Evolutionary conservation across 805 yeast species (phyloP).

Genomic region (Hanseniaspora occidentalis): DNA sequence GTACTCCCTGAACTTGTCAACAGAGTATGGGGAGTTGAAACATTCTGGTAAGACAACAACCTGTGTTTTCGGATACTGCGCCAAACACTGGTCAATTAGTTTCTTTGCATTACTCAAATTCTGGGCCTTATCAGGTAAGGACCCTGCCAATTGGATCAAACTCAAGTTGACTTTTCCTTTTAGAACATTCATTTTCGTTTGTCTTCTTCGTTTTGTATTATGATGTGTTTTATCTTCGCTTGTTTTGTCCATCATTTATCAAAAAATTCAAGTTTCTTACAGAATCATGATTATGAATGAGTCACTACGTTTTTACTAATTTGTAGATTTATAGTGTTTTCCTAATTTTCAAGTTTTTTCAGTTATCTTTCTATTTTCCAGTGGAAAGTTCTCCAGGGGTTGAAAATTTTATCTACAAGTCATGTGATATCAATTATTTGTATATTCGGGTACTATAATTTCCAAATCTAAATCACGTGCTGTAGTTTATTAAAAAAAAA

Average conservation of each 20-base stretch:
- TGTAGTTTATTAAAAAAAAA: no score
- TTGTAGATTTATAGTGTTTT: no score
- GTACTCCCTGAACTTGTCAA: slow-evolving; percentile 71
- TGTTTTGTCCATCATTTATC: not conserved
- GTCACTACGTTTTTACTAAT: no score
- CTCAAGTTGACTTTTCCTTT: slow-evolving; percentile 63
- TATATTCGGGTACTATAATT: no score
- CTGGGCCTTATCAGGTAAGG: slow-evolving; percentile 54
- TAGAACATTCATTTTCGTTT: slow-evolving; percentile 4
- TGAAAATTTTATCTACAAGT: no score
- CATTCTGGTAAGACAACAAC: slow-evolving; percentile 88
- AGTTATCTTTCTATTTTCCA: no score
- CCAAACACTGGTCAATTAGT: slow-evolving; percentile 51
- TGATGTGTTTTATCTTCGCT: not conserved
- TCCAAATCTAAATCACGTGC: no score
- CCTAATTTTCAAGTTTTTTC: no score
- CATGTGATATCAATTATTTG: no score
- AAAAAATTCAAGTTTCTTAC: not conserved
- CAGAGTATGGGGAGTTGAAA: slow-evolving; percentile 92
- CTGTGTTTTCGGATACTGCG: slow-evolving; percentile 46
- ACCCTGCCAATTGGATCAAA: slow-evolving; percentile 70
- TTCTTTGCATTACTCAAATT: slow-evolving; percentile 59
- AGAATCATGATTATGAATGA: slow-evolving; percentile 1
- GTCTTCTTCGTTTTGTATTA: not conserved
- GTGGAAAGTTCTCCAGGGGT: no score